phyloP scores from a whole-genome alignment of 2,329 filamentous ascomycete genomes.

The Metarhizium anisopliae region DNA sequence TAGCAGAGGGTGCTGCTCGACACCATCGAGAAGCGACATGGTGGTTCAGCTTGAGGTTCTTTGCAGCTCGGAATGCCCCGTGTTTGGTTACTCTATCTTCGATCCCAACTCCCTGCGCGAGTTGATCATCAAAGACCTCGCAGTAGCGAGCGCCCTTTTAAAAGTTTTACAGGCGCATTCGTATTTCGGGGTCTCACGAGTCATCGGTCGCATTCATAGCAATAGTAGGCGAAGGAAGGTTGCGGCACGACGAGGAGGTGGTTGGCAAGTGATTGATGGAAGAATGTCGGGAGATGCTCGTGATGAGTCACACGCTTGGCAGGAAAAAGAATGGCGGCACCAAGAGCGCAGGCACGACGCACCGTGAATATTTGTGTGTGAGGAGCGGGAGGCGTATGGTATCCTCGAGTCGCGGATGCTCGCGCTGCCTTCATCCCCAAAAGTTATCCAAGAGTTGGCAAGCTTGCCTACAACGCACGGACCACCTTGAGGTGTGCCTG shows the following conservation, averaged over 20 bases:
- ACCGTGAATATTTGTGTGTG: not conserved
- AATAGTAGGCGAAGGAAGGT: not conserved
- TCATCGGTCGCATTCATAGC: not conserved
- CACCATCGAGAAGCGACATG: constrained; percentile 5
- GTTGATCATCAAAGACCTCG: constrained; percentile 4
- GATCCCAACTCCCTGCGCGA: not conserved
- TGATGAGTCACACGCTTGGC: not conserved
- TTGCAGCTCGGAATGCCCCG: not conserved
- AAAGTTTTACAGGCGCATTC: constrained; percentile 2
- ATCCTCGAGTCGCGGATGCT: too few relatives aligned
- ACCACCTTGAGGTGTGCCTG: not conserved
- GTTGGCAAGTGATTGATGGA: not conserved
- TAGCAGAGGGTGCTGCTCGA: constrained; percentile 18
- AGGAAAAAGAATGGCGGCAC: not conserved
- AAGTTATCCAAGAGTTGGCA: not conserved
- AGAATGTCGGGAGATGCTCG: not conserved
- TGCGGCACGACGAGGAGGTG: not conserved
- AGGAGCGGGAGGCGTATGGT: not conserved
- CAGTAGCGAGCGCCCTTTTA: constrained; percentile 4
- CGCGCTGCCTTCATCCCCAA: not conserved
- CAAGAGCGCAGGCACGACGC: not conserved
- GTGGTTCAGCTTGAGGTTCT: not conserved
- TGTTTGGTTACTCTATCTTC: not conserved
- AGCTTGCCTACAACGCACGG: not conserved
- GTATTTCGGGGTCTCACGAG: not conserved